phyloP scores from a whole-genome alignment of 1,284 basidiomycete genomes.

The Leccinum variabile region DNA sequence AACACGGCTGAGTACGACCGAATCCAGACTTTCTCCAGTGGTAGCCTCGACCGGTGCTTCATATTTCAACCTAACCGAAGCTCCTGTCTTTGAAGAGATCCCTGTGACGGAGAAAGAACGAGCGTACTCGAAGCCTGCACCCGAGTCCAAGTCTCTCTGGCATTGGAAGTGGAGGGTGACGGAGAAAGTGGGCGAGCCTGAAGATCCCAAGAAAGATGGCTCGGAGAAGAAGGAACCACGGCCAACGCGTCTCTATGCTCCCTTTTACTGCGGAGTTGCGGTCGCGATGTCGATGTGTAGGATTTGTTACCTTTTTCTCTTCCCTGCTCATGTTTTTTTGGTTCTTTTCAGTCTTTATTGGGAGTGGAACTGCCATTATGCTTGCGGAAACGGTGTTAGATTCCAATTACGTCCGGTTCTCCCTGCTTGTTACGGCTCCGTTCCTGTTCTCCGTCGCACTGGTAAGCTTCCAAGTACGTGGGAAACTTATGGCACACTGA shows the following conservation, averaged over 20 bases:
- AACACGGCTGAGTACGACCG: conserved; percentile 3
- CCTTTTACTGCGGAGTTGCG: conserved; percentile 74
- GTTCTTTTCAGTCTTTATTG: conserved; percentile 55
- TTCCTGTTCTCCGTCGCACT: conserved; percentile 74
- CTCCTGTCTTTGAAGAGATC: conserved; percentile 23
- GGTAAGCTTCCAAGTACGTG: conserved; percentile 41
- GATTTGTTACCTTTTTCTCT: conserved; percentile 41
- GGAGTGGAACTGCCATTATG: conserved; percentile 53
- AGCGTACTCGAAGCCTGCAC: conserved; percentile 4
- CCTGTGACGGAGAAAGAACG: conserved; percentile 37
- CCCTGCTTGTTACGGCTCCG: conserved; percentile 62
- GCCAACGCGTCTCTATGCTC: conserved; percentile 73
- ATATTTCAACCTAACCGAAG: conserved; percentile 54
- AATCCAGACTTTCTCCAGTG: conserved; percentile 13
- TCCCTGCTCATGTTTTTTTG: conserved; percentile 2
- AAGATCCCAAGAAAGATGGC: conserved; percentile 49
- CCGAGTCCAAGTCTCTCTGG: conserved; percentile 24
- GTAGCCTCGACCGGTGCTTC: conserved; percentile 42
- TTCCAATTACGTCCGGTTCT: conserved; percentile 60
- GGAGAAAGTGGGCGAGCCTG: conserved; percentile 29
- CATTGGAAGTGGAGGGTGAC: conserved; percentile 33
- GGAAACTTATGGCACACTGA: conserved; percentile 9
- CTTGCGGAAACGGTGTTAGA: conserved; percentile 73
- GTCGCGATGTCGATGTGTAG: conserved; percentile 53
- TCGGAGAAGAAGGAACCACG: conserved; percentile 41